phyloP scores from a whole-genome alignment of 2,329 filamentous ascomycete species.

The Neofusicoccum umdonicola region DNA sequence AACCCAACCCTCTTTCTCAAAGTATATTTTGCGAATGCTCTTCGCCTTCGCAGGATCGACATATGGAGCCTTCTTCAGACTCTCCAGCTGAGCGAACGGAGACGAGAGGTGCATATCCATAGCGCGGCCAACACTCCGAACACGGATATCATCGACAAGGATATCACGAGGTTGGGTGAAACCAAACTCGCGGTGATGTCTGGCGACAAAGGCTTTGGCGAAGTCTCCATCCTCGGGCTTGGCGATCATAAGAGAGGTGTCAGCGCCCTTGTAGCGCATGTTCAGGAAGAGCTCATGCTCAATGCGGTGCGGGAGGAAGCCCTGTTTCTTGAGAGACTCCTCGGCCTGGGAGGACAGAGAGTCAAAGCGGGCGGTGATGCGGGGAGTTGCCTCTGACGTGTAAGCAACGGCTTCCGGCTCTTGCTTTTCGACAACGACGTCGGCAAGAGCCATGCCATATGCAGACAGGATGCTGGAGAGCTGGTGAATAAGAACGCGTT shows the following conservation, averaged over 20 bases:
- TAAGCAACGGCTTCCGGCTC: slow-evolving; percentile 67
- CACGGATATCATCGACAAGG: slow-evolving; percentile 13
- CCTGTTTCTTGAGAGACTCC: slow-evolving; percentile 62
- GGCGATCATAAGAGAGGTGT: slow-evolving; percentile 45
- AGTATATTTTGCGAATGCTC: slow-evolving; percentile 57
- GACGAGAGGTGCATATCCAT: slow-evolving; percentile 45
- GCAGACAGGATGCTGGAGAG: slow-evolving; percentile 50
- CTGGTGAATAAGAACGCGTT: slow-evolving; percentile 44
- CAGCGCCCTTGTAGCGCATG: slow-evolving; percentile 45
- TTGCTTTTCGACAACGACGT: slow-evolving; percentile 58
- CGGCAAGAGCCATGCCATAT: slow-evolving; percentile 40
- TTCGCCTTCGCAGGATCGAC: slow-evolving; percentile 65
- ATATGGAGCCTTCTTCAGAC: slow-evolving; percentile 53
- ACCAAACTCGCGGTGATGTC: slow-evolving; percentile 44
- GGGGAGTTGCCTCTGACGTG: not conserved
- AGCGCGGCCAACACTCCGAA: slow-evolving; percentile 62
- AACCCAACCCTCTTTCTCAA: slow-evolving; percentile 25
- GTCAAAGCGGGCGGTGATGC: slow-evolving; percentile 58
- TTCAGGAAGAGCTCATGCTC: slow-evolving; percentile 41
- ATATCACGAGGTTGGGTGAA: slow-evolving; percentile 42
- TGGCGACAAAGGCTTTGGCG: slow-evolving; percentile 32
- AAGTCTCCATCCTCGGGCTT: slow-evolving; percentile 34
- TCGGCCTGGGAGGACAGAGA: slow-evolving; percentile 21
- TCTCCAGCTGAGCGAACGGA: slow-evolving; percentile 41
- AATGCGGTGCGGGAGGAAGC: slow-evolving; percentile 46